Evolutionary conservation across 192 early-diverging fungal genomes (phyloP), one percentile per base, ranked within the genome.

Genomic region (Linnemannia exigua): DNA sequence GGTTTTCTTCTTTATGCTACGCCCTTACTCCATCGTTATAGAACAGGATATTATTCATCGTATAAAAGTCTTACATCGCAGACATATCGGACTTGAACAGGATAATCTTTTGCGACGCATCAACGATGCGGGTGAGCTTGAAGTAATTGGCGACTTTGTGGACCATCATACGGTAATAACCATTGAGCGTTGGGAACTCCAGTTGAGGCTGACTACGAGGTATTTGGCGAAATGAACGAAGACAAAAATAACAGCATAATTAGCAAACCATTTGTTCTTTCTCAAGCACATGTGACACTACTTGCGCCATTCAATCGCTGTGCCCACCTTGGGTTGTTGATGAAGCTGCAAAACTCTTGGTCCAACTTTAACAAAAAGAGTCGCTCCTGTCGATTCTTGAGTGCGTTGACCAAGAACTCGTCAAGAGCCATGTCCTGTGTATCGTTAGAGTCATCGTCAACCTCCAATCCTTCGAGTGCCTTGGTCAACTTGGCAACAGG

Each of bases 81-180:
- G 94, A 92, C 31, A 84, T 76, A 22, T 87, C 75, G 5, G 84
- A 92, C 75, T 92, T 93, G 72, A 88, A 93, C 12, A 95, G 68
- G 25, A 92, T 83, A 47, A 95, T 90, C 25, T 89, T 88, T 67
- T 91, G 84, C 46, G 80, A 69, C 41, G 88, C 82, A 70, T 95
- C 94, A 37, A 90, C 87, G 16, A 92, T 84, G 79, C 94, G 94
- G 9, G 84, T 91, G 68, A 95, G 70, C 68, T 90, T 89, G 84
- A 92, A 96, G 80, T 95, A 92, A 37, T 91, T 89, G 33, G 94
- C 95, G 17, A 95, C 88, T 25, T 92, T 90, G 84, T 96, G 94
- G n/a, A 94, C 88, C 44, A 96, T 89, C 79, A 94, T 89, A 12
- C 95, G 89, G 70, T 96, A 93, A 81, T 96, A 96, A 3, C 93